phyloP scores from a whole-genome alignment of 2,329 filamentous ascomycete species.

The Fusarium tricinctum region DNA sequence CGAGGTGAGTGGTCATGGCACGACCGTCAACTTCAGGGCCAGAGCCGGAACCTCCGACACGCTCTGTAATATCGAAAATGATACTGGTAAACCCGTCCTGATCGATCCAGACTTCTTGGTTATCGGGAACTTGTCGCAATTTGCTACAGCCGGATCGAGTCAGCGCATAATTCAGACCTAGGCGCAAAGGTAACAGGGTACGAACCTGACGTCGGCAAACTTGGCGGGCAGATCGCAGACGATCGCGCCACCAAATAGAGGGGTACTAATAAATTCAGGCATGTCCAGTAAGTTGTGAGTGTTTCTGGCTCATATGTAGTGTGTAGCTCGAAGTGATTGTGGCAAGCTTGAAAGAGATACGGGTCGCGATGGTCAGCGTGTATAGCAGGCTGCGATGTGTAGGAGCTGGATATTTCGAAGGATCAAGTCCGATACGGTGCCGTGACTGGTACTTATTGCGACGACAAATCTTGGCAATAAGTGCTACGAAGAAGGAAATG shows the following conservation, averaged over 20 bases:
- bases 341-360: slow-evolving; percentile 14
- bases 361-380: slow-evolving; percentile 11
- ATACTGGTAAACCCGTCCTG: slow-evolving; percentile 85
- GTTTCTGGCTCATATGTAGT: neutral
- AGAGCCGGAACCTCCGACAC: slow-evolving; percentile 71
- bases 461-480: slow-evolving; percentile 28
- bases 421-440: slow-evolving; percentile 10
- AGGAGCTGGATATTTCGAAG: slow-evolving; percentile 12
- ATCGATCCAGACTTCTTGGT: slow-evolving; percentile 94
- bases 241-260: slow-evolving; percentile 81
- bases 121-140: slow-evolving; percentile 82
- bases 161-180: slow-evolving; percentile 15
- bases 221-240: slow-evolving; percentile 74
- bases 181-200: slow-evolving; percentile 19
- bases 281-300: slow-evolving; percentile 52
- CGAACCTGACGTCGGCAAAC: slow-evolving; percentile 80
- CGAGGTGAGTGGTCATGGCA: slow-evolving; percentile 77
- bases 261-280: slow-evolving; percentile 68
- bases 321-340: neutral
- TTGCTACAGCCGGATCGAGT: slow-evolving; percentile 62
- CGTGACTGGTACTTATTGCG: slow-evolving; percentile 15
- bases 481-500: slow-evolving; percentile 24
- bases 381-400: slow-evolving; percentile 1
- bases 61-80: slow-evolving; percentile 91
- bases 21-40: slow-evolving; percentile 75